Evolutionary conservation across 2,329 filamentous ascomycete genomes (phyloP).

Genomic region (Aspergillus niger): DNA sequence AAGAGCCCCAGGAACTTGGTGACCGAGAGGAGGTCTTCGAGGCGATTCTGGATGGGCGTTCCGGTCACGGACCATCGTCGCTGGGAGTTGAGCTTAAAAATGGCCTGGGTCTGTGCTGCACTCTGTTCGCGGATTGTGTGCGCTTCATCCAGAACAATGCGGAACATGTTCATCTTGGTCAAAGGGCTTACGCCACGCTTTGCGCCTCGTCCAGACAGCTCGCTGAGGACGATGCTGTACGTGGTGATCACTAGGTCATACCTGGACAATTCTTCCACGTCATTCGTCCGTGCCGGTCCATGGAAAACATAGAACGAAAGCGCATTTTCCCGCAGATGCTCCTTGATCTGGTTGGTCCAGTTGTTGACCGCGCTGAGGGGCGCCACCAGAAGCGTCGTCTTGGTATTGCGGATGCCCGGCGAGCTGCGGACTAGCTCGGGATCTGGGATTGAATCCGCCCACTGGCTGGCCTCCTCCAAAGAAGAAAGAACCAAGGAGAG

Average conservation of each 20-base stretch:
- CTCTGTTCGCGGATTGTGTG: slow-evolving; percentile 88
- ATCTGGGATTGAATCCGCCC: slow-evolving; percentile 58
- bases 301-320: slow-evolving; percentile 84
- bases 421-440: slow-evolving; percentile 31
- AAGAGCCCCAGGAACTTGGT: slow-evolving; percentile 81
- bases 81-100: slow-evolving; percentile 75
- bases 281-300: slow-evolving; percentile 72
- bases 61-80: slow-evolving; percentile 97
- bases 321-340: slow-evolving; percentile 68
- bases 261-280: slow-evolving; percentile 66
- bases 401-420: slow-evolving; percentile 62
- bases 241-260: slow-evolving; percentile 90
- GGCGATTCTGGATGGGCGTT: slow-evolving; percentile 89
- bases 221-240: slow-evolving; percentile 83
- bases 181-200: slow-evolving; percentile 64
- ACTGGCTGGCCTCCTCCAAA: slow-evolving; percentile 62
- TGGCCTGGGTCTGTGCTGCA: slow-evolving; percentile 80
- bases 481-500: slow-evolving; percentile 74
- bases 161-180: slow-evolving; percentile 83
- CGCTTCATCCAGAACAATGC: slow-evolving; percentile 90
- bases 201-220: slow-evolving; percentile 67
- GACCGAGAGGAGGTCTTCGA: slow-evolving; percentile 85
- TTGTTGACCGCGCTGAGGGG: slow-evolving; percentile 90
- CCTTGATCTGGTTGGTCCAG: slow-evolving; percentile 89
- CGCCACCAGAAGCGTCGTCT: slow-evolving; percentile 81